Base-by-base conservation (phyloP, 768 basidiomycete genomes). In the Crucibulum laeve region DNA sequence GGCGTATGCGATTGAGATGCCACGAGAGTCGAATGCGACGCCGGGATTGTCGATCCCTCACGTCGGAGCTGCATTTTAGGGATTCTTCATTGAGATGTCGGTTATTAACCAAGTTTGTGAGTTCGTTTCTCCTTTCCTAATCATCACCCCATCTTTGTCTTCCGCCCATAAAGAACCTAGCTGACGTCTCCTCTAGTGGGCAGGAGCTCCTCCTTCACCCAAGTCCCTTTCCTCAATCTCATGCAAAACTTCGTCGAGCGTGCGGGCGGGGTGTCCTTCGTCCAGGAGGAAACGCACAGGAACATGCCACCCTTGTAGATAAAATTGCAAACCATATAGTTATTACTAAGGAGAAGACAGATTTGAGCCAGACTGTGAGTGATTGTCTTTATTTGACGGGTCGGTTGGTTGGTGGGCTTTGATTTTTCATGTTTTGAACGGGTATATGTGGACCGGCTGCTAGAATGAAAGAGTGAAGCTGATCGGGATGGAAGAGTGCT, bases 81-180 rank as follows among this genome's bases (percentile, higher is more conserved):
- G 84, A 4, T 87, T 89, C 56, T 85, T 82, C 3, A 74, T 90
- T 30, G 87, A 90, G 60, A 73, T 87, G 69, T 86, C 84, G 30
- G 79, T 88, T 5, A 72, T 80, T 4, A 77, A 74, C 44, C 77
- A 79, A 65, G 69, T 85, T 49, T 60, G 84, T 85, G 57, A 54
- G 61, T 74, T 34, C 48, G 25, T 19, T 4, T 17, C 28, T 32
- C 17, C 21, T 23, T 45, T 34, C 42, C 23, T 38, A 21, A 33
- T 36, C 28, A 28, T n/a, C n/a, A n/a, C n/a, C n/a, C n/a, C n/a
- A n/a, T n/a, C n/a, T n/a, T n/a, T n/a, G n/a, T n/a, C n/a, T n/a
- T n/a, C n/a, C n/a, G n/a, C 19, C 36, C 28, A 21, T 40, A 28
- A n/a, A 24, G 40, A 40, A 37, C 15, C 30, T 11, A 32, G 3